These are phyloP conservation scores for Hygrophorus russula DNA, from an alignment of 768 basidiomycete species.

Conservation along the genomic window DNA sequence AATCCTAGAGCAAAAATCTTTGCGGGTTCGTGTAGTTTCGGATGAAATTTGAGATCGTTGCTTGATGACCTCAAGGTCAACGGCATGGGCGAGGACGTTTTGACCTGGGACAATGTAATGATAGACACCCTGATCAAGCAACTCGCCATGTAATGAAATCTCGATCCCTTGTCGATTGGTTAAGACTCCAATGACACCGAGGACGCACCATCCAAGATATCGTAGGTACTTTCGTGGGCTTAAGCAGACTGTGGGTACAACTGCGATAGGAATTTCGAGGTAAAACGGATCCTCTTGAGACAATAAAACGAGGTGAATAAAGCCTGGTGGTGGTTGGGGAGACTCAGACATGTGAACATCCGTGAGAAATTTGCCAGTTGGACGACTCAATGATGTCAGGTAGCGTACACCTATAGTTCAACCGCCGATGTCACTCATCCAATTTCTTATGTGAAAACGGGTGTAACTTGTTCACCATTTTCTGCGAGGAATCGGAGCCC, in stretches of 20 bases:
- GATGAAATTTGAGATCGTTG: not conserved
- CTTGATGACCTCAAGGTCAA: too few relatives aligned
- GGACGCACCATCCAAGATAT: too few relatives aligned
- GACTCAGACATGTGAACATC: too few relatives aligned
- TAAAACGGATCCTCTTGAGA: not conserved
- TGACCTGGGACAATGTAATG: not conserved
- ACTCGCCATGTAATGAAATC: not conserved
- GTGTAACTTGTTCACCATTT: slow-evolving; percentile 67
- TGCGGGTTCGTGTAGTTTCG: not conserved
- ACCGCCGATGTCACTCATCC: too few relatives aligned
- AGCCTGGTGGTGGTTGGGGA: not conserved
- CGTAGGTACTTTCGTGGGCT: not conserved
- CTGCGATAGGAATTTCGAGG: not conserved
- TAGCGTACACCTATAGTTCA: too few relatives aligned
- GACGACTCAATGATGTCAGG: too few relatives aligned
- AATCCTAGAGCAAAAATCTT: not conserved
- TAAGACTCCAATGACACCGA: not conserved
- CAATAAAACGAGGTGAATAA: slow-evolving; percentile 1
- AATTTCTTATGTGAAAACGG: too few relatives aligned
- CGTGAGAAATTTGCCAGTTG: too few relatives aligned
- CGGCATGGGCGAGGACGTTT: not conserved
- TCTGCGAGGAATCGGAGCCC: slow-evolving; percentile 43
- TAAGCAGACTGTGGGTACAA: not conserved
- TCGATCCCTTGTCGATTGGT: not conserved
- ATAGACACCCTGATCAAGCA: not conserved